Evolutionary conservation across 306 rosid species (phyloP).

Genomic region (Canavalia ensiformis): DNA sequence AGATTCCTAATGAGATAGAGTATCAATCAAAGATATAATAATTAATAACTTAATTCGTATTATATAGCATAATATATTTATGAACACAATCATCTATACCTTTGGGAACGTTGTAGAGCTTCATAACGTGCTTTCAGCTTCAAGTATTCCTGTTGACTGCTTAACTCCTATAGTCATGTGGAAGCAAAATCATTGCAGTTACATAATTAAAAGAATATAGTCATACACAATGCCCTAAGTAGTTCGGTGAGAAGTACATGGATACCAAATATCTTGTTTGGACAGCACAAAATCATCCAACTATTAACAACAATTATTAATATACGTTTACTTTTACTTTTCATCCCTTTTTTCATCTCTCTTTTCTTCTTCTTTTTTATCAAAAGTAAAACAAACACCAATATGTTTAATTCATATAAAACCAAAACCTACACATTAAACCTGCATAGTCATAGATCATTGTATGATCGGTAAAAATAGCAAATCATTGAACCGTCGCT

Average conservation of each 20-base stretch:
- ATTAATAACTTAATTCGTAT: not conserved
- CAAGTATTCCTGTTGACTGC: constrained; percentile 97
- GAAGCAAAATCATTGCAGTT: not conserved
- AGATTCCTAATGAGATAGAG: constrained; percentile 57
- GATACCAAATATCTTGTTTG: not conserved
- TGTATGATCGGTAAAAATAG: no score
- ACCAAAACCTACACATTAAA: no score
- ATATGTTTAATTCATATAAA: no score
- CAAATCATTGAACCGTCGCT: no score
- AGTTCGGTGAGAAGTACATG: no score
- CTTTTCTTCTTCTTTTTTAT: no score
- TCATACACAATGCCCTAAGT: not conserved
- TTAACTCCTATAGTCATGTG: constrained; percentile 66
- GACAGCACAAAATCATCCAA: not conserved
- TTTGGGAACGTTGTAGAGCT: constrained; percentile 78
- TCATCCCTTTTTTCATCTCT: no score
- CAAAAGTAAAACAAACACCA: no score
- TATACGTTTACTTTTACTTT: no score
- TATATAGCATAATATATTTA: not conserved
- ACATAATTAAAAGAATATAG: constrained; percentile 5
- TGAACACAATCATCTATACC: constrained; percentile 51
- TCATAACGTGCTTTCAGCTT: constrained; percentile 94
- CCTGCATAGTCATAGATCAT: no score
- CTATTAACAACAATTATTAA: not conserved
- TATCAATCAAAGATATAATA: not conserved